Conservation (phyloP, 1,284 basidiomycete genomes). For the Austroboletus olivaceoglutinosus region DNA sequence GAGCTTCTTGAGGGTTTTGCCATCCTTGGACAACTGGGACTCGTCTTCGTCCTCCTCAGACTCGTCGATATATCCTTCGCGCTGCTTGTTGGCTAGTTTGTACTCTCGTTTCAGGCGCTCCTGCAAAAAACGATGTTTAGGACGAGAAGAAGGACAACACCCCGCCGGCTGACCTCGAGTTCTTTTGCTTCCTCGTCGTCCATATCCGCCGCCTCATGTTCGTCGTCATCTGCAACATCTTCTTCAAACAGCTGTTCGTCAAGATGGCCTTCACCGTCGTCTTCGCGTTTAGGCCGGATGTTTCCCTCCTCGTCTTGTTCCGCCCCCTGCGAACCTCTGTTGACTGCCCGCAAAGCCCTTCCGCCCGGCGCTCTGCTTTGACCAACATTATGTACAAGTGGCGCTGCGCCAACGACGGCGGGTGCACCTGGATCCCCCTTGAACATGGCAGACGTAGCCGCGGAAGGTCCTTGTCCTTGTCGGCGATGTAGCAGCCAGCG, state of each 20-base stretch:
- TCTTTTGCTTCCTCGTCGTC: slow-evolving; percentile 86
- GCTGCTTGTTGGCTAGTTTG: slow-evolving; percentile 68
- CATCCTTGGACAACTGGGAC: slow-evolving; percentile 60
- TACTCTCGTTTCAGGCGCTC: slow-evolving; percentile 85
- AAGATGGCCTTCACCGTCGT: slow-evolving; percentile 68
- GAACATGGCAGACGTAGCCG: slow-evolving; percentile 61
- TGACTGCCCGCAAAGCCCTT: slow-evolving; percentile 58
- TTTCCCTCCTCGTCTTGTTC: slow-evolving; percentile 58
- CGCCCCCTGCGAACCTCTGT: slow-evolving; percentile 66
- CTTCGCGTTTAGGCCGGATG: slow-evolving; percentile 51
- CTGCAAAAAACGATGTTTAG: slow-evolving; percentile 37
- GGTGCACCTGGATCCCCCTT: slow-evolving; percentile 58
- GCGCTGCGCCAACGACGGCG: slow-evolving; percentile 38
- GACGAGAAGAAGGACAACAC: background rate
- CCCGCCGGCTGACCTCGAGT: slow-evolving; percentile 57
- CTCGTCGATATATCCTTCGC: slow-evolving; percentile 67
- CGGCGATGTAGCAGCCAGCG: slow-evolving; percentile 64
- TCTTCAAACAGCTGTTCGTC: slow-evolving; percentile 85
- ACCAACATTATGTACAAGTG: slow-evolving; percentile 48
- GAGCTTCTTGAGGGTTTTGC: slow-evolving; percentile 75
- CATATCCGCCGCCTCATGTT: slow-evolving; percentile 65
- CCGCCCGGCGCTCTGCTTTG: slow-evolving; percentile 66
- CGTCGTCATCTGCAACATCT: slow-evolving; percentile 85
- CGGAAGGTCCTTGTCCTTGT: slow-evolving; percentile 55
- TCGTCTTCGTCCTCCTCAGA: slow-evolving; percentile 68